These are phyloP conservation scores for Carex scoparia DNA, from an alignment of 176 grass and related monocot genomes.

Conservation along the genomic window DNA sequence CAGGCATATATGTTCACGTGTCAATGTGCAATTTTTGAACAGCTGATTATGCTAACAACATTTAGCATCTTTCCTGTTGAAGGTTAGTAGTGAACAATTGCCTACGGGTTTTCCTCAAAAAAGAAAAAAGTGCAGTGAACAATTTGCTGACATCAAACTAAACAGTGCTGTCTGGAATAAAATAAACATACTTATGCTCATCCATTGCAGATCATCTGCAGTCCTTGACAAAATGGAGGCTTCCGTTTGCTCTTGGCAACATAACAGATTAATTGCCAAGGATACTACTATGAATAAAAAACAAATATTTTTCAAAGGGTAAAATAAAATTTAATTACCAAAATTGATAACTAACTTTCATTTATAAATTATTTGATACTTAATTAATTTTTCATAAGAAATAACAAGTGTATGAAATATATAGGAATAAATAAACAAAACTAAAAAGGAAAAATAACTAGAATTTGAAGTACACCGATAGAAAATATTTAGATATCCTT, in stretches of 20 bases:
- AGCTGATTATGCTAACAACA: neutral
- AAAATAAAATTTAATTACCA: no score
- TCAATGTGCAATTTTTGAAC: slow-evolving; percentile 1
- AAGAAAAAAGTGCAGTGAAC: neutral
- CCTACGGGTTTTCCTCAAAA: no score
- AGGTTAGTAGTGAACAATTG: slow-evolving; percentile 14
- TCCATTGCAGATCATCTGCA: neutral
- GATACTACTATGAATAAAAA: no score
- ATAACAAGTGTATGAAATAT: neutral
- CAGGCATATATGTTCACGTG: slow-evolving; percentile 17
- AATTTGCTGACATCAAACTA: slow-evolving; percentile 19
- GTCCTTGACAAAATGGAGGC: neutral
- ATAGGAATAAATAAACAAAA: neutral
- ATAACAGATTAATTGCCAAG: no score
- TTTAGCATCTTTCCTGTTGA: neutral
- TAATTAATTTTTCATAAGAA: neutral
- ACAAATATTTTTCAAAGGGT: no score
- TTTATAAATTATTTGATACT: neutral
- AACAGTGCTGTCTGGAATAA: slow-evolving; percentile 5
- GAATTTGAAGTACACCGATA: neutral
- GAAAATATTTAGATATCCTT: neutral
- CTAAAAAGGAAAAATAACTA: neutral
- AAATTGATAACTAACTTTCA: no score
- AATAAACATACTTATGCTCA: neutral
- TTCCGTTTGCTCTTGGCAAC: neutral